Base-by-base conservation (phyloP, 2,329 filamentous ascomycete species). In the Clarireedia monteithiana region DNA sequence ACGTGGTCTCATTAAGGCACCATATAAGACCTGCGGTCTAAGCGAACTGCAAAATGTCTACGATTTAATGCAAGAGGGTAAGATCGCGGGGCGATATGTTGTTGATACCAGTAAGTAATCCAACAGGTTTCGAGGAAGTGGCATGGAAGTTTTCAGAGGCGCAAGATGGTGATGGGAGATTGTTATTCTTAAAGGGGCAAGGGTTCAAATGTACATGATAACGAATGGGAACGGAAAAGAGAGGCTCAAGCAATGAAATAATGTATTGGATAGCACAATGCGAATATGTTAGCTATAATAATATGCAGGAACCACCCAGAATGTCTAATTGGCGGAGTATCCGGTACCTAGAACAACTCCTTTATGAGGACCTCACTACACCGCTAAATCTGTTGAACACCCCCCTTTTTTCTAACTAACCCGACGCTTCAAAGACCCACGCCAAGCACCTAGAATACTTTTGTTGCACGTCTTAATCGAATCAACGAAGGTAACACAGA, bases 21-120 rank as follows among this genome's bases (percentile, higher is more conserved):
- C 92, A 6, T 94, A 81, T 82, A 95, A 96, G 85, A 81, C 82
- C 6, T 84, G 90, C 53, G 89, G 90, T 14, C 77, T 96, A 58
- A 86, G 84, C 67, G 80, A 96, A 73, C 77, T 97, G 61, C 81
- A 86, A 62, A 79, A 82, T 55, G 86, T 96, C n/a, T 96, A 86
- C 70, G 80, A 91, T 49, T 71, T 91, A 66, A 88, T 89, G 85
- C 68, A 81, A 60, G 75, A 81, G 66, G 83, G 83, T 64, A 80
- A 84, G 73, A 84, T 92, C 70, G 84, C 81, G n/a, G 88, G 88
- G 56, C 81, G 88, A 63, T 90, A 89, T 67, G 88, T 92, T 58
- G 77, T 92, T 58, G 89, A 92, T 71, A 89, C 83, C 27, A 83
- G 78, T 71, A 80, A 77, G 72, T 86, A 80, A 69, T 30, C n/a